Evolutionary conservation across 768 basidiomycete genomes (phyloP), one percentile per base, ranked within the genome.

Genomic region (Tulasnella sp.): DNA sequence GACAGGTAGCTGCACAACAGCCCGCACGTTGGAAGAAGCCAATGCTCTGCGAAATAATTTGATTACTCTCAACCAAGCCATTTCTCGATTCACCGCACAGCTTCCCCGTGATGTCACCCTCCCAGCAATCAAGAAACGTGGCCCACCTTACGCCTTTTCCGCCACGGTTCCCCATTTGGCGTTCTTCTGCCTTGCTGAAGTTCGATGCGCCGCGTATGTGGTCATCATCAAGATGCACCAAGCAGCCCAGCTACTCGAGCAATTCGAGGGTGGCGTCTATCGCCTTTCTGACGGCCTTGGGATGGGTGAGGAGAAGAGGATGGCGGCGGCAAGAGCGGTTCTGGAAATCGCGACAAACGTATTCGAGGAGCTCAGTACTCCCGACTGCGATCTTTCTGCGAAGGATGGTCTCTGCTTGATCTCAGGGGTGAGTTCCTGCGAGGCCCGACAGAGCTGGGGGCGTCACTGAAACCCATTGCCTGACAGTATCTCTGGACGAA

Each of bases 201-300:
- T 77, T n/a, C 61, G 51, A 20, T 55, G 37, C 26, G 75, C 75
- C 13, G 55, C 75, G 20, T 76, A 76, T 44, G 75, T 76, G n/a
- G 61, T 61, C 42, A 57, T 76, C 37, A 76, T 76, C n/a, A 76
- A 77, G 42, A 77, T 77, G 77, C 77, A 77, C n/a, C 77, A 73
- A 32, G 77, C 77, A 9, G 77, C 77, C 9, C 70, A 77, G 70
- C 39, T 55, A n/a, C 70, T 77, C 32, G 69, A 76, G 37, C 32
- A 76, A 20, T 77, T 77, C 42, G 46, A 77, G 11, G 44, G 67
- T 55, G 75, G 57, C 32, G 9, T 69, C 46, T 61, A 61, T 39
- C 48, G 48, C 55, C 51, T 57, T 20, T 61, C 37, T 46, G 67
- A 37, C 29, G 40, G 44, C 35, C 26, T 70, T 32, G 77, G 32